Percentiles rank a stretch among this genome's conserved stretches.
These are phyloP conservation scores for Ploettnerulaceae sp. DNA, from an alignment of 2,329 filamentous ascomycete species.

Conservation along the genomic window DNA sequence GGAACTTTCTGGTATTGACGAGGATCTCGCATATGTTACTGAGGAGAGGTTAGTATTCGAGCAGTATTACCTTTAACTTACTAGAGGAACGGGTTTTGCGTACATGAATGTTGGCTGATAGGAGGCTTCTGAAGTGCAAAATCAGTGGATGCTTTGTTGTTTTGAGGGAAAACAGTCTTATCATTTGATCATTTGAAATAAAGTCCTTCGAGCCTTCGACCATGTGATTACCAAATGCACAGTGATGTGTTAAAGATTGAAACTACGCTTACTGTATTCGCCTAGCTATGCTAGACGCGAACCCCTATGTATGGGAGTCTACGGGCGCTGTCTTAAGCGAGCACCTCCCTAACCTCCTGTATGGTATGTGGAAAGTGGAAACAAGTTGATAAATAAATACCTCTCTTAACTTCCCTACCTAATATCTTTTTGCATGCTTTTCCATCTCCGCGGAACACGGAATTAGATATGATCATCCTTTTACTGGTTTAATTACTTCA, in stretches of 20 bases:
- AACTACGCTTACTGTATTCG: background rate
- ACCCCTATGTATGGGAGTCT: no score
- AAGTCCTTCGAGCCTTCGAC: background rate
- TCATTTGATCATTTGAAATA: background rate
- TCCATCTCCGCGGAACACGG: constrained; percentile 40
- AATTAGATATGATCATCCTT: constrained; percentile 39
- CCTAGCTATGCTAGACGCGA: background rate
- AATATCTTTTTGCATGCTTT: constrained; percentile 38
- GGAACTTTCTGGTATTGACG: constrained; percentile 5
- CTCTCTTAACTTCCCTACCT: constrained; percentile 31
- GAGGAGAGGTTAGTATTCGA: background rate
- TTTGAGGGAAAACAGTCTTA: background rate
- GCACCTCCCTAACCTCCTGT: no score
- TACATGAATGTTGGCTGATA: constrained; percentile 2
- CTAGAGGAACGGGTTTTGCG: background rate
- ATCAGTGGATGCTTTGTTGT: background rate
- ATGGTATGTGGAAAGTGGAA: no score
- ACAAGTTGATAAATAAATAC: no score
- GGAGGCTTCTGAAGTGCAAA: background rate
- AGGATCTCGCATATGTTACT: constrained; percentile 5
- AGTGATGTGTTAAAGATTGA: background rate
- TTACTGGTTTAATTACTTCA: constrained; percentile 9
- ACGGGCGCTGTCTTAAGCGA: no score
- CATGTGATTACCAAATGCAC: background rate
- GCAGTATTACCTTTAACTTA: constrained; percentile 1